Evolutionary conservation across 352 stramenopile genomes (phyloP), one percentile per base, ranked within the genome.

Genomic region (Globisporangium cystogenes): DNA sequence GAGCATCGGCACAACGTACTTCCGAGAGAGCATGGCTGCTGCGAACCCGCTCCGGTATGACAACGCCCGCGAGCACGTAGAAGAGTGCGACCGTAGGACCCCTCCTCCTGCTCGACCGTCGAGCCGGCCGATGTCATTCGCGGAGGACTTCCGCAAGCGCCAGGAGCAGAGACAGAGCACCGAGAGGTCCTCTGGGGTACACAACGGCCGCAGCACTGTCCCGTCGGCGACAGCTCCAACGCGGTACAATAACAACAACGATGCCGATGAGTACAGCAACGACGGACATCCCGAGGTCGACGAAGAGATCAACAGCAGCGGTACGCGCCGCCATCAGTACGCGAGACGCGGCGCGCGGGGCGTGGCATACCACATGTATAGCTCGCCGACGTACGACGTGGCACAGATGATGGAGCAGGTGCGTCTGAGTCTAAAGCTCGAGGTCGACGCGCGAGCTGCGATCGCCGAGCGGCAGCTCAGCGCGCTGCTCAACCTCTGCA

Each of bases 321-420:
- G 14, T 27, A 44, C 15, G 27, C 26, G n/a, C 16, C 42, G 11
- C 42, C 46, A 15, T 20, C 40, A 45, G 24, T 33, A 11, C 51
- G 21, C 18, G 15, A 29, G 20, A 29, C 33, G 12, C 7, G 27
- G 47, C 20, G 11, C 20, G 6, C 48, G 35, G 15, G 23, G 61
- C 44, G 27, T 59, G 43, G 21, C 57, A 42, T 65, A 66, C 47
- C 72, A 86, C 18, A 76, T 83, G 71, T 90, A 82, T 48, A 61
- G 55, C 21, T 87, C 74, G n/a, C 79, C 73, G 45, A 81, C 74
- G 26, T 91, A 91, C 63, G 75, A 93, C 57, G 62, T 91, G 33
- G 74, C 80, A 20, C 76, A 87, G 46, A 88, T 93, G 80, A 93
- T 91, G 76, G 82, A 93, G 59, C 80, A 90, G 56, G 70, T 93